A percentile compares a stretch with the other conserved stretches of the same genome.
Evolutionary conservation across 2,329 filamentous ascomycete species (phyloP).

Genomic region (Epicoccum nigrum): DNA sequence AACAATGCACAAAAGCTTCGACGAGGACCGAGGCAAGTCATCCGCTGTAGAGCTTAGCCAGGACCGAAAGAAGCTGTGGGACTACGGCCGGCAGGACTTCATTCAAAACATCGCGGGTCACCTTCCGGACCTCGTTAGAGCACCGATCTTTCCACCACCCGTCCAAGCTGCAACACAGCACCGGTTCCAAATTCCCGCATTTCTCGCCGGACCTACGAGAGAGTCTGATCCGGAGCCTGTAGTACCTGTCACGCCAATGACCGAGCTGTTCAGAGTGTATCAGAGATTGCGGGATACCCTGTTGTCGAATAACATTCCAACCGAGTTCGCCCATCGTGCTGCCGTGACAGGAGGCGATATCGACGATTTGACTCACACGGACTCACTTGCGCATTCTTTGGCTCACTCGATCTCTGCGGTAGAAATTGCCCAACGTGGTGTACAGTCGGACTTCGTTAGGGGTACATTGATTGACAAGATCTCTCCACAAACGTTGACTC

Average conservation of each 20-base stretch:
- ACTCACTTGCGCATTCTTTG: slow-evolving; percentile 69
- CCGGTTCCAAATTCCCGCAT: slow-evolving; percentile 42
- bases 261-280: slow-evolving; percentile 62
- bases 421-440: slow-evolving; percentile 89
- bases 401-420: slow-evolving; percentile 86
- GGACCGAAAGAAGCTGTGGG: slow-evolving; percentile 57
- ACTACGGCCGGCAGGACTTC: slow-evolving; percentile 59
- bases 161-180: slow-evolving; percentile 25
- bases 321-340: slow-evolving; percentile 53
- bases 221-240: slow-evolving; percentile 9
- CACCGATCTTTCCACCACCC: slow-evolving; percentile 14
- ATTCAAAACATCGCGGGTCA: slow-evolving; percentile 56
- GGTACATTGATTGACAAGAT: slow-evolving; percentile 82
- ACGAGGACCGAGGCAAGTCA: slow-evolving; percentile 31
- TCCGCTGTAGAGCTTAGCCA: slow-evolving; percentile 33
- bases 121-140: slow-evolving; percentile 44
- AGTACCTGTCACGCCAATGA: slow-evolving; percentile 32
- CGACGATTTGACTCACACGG: slow-evolving; percentile 59
- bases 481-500: slow-evolving; percentile 80
- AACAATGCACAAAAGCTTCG: slow-evolving; percentile 55
- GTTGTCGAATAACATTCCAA: slow-evolving; percentile 56
- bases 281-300: slow-evolving; percentile 62
- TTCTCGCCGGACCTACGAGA: slow-evolving; percentile 24
- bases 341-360: slow-evolving; percentile 42
- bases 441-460: slow-evolving; percentile 70